Evolutionary conservation across 441 rosid genomes (phyloP).

Genomic region (Mallotus repandus): DNA sequence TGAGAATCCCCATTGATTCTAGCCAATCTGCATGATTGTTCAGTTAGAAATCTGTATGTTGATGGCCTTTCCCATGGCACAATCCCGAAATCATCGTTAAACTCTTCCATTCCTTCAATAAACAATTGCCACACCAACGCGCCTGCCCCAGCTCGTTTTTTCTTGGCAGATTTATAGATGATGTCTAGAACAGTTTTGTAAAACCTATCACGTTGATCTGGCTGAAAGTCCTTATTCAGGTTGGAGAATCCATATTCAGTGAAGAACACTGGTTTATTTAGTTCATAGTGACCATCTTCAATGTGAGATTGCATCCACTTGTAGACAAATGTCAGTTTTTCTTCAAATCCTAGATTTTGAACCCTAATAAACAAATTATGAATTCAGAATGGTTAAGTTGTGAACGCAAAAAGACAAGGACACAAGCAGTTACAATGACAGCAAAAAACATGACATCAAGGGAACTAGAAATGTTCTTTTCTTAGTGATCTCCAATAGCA

Average conservation of each 20-base stretch:
- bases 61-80: constrained; percentile 73
- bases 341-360: constrained; percentile 56
- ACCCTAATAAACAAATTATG: constrained; percentile 46
- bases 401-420: neutral
- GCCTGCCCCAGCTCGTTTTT: constrained; percentile 76
- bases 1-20: constrained; percentile 38
- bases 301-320: constrained; percentile 89
- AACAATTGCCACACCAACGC: constrained; percentile 78
- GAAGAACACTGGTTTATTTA: constrained; percentile 77
- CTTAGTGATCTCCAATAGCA: neutral
- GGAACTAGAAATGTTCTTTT: neutral
- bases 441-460: neutral
- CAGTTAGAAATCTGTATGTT: constrained; percentile 44
- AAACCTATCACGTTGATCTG: constrained; percentile 55
- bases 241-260: constrained; percentile 81
- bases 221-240: constrained; percentile 62
- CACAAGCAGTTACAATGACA: neutral
- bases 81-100: constrained; percentile 73
- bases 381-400: constrained; percentile 2
- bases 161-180: constrained; percentile 62
- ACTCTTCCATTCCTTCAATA: constrained; percentile 74
- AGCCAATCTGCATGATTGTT: constrained; percentile 74
- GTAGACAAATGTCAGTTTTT: constrained; percentile 53
- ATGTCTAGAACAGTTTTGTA: constrained; percentile 53
- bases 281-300: constrained; percentile 76